These are phyloP conservation scores for Epichloe hybrida DNA, from an alignment of 2,329 filamentous ascomycete species.

Conservation along the genomic window DNA sequence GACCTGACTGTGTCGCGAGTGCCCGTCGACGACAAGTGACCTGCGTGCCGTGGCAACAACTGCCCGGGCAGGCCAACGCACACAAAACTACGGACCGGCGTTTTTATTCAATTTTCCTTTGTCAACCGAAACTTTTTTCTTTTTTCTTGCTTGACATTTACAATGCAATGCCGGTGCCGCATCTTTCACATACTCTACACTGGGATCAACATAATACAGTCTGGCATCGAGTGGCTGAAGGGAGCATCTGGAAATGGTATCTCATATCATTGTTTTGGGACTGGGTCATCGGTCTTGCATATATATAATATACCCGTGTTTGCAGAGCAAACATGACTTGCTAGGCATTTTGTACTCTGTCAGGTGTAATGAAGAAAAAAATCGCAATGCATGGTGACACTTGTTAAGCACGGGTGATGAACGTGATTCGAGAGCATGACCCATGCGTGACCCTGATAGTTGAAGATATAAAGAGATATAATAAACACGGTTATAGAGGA, in stretches of 20 bases:
- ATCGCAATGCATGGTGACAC: background rate
- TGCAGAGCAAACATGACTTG: background rate
- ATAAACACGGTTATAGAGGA: no score
- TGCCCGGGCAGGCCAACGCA: no score
- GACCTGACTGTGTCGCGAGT: slow-evolving; percentile 9
- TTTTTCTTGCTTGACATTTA: background rate
- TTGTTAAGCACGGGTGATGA: background rate
- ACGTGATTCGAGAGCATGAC: no score
- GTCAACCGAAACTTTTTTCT: background rate
- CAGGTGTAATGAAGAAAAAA: background rate
- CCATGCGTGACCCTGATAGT: no score
- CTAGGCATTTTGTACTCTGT: background rate
- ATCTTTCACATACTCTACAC: background rate
- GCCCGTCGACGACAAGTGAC: background rate
- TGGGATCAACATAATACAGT: background rate
- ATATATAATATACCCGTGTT: background rate
- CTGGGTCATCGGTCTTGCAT: background rate
- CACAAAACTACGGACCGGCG: no score
- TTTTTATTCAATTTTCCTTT: background rate
- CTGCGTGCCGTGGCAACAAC: no score
- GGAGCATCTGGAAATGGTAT: background rate
- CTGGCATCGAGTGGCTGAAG: background rate
- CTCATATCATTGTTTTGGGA: background rate
- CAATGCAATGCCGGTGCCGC: background rate
- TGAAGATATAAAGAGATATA: no score